Evolutionary conservation across 2,329 filamentous ascomycete genomes (phyloP).

Genomic region (Claviceps sp.): DNA sequence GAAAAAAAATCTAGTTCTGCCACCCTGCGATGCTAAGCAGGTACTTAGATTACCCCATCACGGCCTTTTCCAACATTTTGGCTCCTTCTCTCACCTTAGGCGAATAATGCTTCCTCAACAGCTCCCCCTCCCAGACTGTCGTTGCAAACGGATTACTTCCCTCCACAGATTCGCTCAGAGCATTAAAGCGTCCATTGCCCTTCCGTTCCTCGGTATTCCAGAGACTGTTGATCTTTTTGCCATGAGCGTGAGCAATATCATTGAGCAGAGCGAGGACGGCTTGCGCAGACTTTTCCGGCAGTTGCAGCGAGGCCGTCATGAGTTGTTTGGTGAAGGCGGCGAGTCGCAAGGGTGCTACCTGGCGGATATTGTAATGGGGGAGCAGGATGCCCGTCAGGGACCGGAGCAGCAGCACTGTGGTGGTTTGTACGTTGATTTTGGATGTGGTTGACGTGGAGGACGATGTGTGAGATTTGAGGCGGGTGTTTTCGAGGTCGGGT

Average conservation of each 20-base stretch:
- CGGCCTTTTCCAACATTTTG: constrained; percentile 53
- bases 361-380: constrained; percentile 57
- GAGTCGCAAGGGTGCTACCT: constrained; percentile 69
- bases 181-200: constrained; percentile 77
- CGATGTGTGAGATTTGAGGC: constrained; percentile 21
- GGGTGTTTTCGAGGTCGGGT: constrained; percentile 71
- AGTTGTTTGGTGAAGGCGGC: constrained; percentile 90
- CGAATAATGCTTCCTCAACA: constrained; percentile 74
- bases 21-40: background rate
- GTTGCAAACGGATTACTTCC: constrained; percentile 80
- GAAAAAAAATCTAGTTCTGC: no score
- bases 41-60: constrained; percentile 23
- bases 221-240: constrained; percentile 66
- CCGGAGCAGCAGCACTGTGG: constrained; percentile 79
- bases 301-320: constrained; percentile 64
- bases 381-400: constrained; percentile 73
- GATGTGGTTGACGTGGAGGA: constrained; percentile 28
- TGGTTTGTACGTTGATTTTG: constrained; percentile 90
- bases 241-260: constrained; percentile 69
- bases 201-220: constrained; percentile 93
- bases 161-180: constrained; percentile 60
- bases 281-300: constrained; percentile 79
- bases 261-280: constrained; percentile 67
- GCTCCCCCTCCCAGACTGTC: constrained; percentile 87
- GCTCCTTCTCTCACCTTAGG: constrained; percentile 71